These are phyloP conservation scores for Pisolithus marmoratus DNA, from an alignment of 768 basidiomycete species.

Conservation along the genomic window DNA sequence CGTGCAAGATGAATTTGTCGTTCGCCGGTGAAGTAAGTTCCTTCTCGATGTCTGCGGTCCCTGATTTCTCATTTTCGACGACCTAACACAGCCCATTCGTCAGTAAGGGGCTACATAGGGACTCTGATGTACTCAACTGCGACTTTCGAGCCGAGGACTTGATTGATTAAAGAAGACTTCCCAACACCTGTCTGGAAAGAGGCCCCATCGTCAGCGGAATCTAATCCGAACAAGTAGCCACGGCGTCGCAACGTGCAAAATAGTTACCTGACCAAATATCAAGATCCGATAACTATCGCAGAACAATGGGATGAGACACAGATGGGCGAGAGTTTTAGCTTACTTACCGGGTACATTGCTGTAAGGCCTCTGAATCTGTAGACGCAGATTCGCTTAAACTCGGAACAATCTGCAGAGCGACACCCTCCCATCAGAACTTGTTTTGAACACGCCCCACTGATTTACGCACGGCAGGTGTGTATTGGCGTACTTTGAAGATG, in stretches of 20 bases:
- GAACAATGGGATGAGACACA: too few species aligned
- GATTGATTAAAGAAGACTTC: constrained; percentile 4
- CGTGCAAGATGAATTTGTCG: constrained; percentile 9
- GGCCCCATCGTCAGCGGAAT: too few species aligned
- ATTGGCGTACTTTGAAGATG: too few species aligned
- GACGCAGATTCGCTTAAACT: too few species aligned
- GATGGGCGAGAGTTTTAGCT: too few species aligned
- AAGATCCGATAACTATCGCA: not conserved
- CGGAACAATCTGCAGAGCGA: too few species aligned
- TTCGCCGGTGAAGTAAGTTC: constrained; percentile 8
- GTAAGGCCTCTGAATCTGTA: too few species aligned
- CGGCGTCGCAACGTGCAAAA: not conserved
- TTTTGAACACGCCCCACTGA: too few species aligned
- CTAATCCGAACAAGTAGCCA: not conserved
- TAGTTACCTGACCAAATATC: not conserved
- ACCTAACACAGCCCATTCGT: not conserved
- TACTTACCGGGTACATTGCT: too few species aligned
- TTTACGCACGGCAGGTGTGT: too few species aligned
- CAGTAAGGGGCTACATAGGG: too few species aligned
- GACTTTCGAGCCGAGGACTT: not conserved
- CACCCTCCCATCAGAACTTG: too few species aligned
- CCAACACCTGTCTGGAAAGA: constrained; percentile 1
- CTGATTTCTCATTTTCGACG: not conserved
- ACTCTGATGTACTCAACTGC: not conserved
- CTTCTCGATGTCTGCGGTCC: constrained; percentile 4